A percentile compares a stretch with the other conserved stretches of the same genome.
phyloP scores from a whole-genome alignment of 495 filamentous ascomycete species.

The Neurospora terricola region DNA sequence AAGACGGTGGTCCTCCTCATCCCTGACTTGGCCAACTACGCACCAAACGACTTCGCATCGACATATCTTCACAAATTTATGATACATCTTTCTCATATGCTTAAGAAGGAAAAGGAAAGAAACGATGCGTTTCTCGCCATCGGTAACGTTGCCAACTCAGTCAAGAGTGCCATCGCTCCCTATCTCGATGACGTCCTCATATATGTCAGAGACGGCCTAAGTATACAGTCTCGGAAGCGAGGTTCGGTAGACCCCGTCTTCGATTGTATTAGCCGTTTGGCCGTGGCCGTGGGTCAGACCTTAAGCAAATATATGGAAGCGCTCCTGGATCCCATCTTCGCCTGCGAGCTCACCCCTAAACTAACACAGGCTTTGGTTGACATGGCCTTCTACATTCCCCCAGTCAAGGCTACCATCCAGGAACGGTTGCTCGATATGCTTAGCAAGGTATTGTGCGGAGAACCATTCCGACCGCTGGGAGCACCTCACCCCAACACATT shows the following conservation, averaged over 20 bases:
- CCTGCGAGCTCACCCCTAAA: constrained; percentile 83
- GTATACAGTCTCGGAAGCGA: constrained; percentile 65
- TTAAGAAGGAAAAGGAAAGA: constrained; percentile 91
- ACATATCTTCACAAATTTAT: constrained; percentile 90
- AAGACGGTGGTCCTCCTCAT: constrained; percentile 82
- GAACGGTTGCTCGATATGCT: constrained; percentile 90
- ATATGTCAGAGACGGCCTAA: constrained; percentile 83
- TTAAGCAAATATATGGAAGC: constrained; percentile 98
- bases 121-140: constrained; percentile 91
- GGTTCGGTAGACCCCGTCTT: constrained; percentile 86
- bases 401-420: constrained; percentile 84
- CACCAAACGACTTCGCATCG: constrained; percentile 72
- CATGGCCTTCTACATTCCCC: constrained; percentile 97
- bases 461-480: constrained; percentile 82
- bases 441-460: constrained; percentile 83
- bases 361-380: constrained; percentile 92
- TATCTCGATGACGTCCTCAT: constrained; percentile 90
- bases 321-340: constrained; percentile 90
- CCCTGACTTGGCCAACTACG: constrained; percentile 85
- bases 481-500: constrained; percentile 59
- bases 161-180: constrained; percentile 83
- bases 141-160: constrained; percentile 90
- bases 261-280: constrained; percentile 93
- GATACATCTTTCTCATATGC: constrained; percentile 85
- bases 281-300: constrained; percentile 87